Evolutionary conservation across 2,329 filamentous ascomycete species (phyloP), one percentile per base, ranked within the genome.

Genomic region (Aspergillus arachidicola): DNA sequence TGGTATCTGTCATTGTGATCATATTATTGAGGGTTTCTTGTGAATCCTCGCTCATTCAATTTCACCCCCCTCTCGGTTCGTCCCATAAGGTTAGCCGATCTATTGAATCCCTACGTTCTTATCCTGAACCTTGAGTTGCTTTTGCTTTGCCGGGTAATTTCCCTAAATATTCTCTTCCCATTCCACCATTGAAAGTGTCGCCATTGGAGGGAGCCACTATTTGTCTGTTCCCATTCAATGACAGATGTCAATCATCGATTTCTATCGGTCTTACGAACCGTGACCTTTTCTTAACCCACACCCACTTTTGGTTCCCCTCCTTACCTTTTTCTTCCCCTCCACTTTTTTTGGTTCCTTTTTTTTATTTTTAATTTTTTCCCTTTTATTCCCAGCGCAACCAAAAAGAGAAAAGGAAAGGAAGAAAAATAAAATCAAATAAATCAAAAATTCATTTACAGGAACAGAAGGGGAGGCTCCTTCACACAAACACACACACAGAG

Each of bases 261-360:
- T 48, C 58, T 62, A 66, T 66, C 62, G 48, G 57, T 41, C 59
- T 54, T 61, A 54, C 62, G 60, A 58, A 59, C 41, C 34, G 38
- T 48, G 45, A 48, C 45, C 45, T 48, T 28, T 46, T 46, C 6
- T 14, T 16, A 48, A 48, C 14, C 45, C 57, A 61, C 64, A 54
- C 62, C 66, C 66, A 66, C 66, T 66, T 64, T 43, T 58, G n/a
- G 57, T 58, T 60, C 62, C 58, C 61, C 58, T 59, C 57, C 50
- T 63, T 53, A 46, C 62, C 60, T 58, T 64, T 60, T 61, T 43
- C 54, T 63, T 54, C 55, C 60, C 60, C 59, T 64, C 58, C 60
- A 62, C 57, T 62, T 64, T 66, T 64, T 59, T 64, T 68, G 62
- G 59, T 62, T 64, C 57, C 48, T 61, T 58, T 55, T 65, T 65